Conservation (phyloP, 2,329 filamentous ascomycete genomes). For the Ophiocordyceps camponoti-saundersi region DNA sequence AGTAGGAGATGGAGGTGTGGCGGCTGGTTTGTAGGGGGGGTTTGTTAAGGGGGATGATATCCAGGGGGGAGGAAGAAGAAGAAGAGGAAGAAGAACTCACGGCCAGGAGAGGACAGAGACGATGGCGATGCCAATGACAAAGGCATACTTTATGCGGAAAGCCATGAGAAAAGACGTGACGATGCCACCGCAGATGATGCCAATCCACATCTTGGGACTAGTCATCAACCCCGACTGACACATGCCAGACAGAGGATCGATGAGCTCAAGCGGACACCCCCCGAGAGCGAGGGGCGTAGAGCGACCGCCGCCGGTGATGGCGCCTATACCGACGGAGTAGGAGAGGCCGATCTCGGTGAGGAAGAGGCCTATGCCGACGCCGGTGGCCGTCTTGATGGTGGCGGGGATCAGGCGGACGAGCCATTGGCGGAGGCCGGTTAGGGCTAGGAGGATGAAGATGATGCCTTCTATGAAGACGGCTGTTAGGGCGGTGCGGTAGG, state of each 20-base stretch:
- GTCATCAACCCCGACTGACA: slow-evolving; percentile 56
- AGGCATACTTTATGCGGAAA: slow-evolving; percentile 74
- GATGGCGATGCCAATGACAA: slow-evolving; percentile 67
- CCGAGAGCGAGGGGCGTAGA: slow-evolving; percentile 58
- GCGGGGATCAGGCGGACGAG: slow-evolving; percentile 67
- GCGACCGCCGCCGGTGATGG: slow-evolving; percentile 46
- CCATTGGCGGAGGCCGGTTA: slow-evolving; percentile 76
- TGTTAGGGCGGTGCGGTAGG: slow-evolving; percentile 61
- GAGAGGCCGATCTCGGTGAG: slow-evolving; percentile 60
- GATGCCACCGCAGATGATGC: slow-evolving; percentile 72
- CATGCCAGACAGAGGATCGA: slow-evolving; percentile 36
- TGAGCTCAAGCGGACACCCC: slow-evolving; percentile 38
- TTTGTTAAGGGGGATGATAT: not conserved
- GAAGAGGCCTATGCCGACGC: slow-evolving; percentile 74
- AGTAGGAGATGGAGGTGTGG: slow-evolving; percentile 59
- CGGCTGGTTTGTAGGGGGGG: no score
- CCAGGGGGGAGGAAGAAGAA: no score
- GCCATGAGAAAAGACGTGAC: slow-evolving; percentile 67
- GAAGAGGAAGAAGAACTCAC: no score
- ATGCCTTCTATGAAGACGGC: slow-evolving; percentile 81
- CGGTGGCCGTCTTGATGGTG: slow-evolving; percentile 75
- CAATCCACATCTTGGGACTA: slow-evolving; percentile 70
- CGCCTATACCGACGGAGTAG: slow-evolving; percentile 67
- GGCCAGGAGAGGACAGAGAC: slow-evolving; percentile 86
- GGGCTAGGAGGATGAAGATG: slow-evolving; percentile 64